A percentile compares a stretch with the other conserved stretches of the same genome.
These are phyloP conservation scores for Musa itinerans DNA, from an alignment of 176 grass and related monocot genomes.

Conservation along the genomic window DNA sequence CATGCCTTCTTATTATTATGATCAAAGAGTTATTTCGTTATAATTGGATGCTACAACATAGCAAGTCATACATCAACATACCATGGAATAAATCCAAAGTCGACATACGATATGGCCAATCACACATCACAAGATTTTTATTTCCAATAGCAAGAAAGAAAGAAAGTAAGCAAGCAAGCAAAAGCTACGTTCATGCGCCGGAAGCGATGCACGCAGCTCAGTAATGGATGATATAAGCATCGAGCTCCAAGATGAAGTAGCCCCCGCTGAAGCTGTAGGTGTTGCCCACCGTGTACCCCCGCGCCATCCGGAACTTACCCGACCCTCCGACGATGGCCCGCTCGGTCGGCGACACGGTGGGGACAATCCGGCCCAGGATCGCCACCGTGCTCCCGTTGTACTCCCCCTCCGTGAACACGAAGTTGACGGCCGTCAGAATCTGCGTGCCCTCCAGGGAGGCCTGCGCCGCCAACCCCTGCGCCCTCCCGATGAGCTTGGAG, in stretches of 20 bases:
- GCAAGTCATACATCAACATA: no score
- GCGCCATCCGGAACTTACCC: constrained; percentile 29
- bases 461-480: constrained; percentile 28
- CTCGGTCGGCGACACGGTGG: constrained; percentile 13
- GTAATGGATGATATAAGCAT: neutral
- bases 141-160: no score
- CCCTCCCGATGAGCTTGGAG: constrained; percentile 27
- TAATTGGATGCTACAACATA: no score
- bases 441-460: constrained; percentile 6
- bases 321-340: constrained; percentile 33
- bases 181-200: no score
- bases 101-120: no score
- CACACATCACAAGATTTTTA: no score
- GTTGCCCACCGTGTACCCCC: neutral
- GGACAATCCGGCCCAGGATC: constrained; percentile 21
- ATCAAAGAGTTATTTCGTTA: no score
- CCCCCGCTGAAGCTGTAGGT: neutral
- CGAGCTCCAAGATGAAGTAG: neutral
- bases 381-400: constrained; percentile 36
- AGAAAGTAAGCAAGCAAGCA: no score
- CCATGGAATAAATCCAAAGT: no score
- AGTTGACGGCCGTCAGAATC: constrained; percentile 23
- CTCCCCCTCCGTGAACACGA: constrained; percentile 8
- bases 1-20: no score
- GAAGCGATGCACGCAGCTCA: no score